Evolutionary conservation across 805 yeast genomes (phyloP).

Genomic region (Priceomyces medius): DNA sequence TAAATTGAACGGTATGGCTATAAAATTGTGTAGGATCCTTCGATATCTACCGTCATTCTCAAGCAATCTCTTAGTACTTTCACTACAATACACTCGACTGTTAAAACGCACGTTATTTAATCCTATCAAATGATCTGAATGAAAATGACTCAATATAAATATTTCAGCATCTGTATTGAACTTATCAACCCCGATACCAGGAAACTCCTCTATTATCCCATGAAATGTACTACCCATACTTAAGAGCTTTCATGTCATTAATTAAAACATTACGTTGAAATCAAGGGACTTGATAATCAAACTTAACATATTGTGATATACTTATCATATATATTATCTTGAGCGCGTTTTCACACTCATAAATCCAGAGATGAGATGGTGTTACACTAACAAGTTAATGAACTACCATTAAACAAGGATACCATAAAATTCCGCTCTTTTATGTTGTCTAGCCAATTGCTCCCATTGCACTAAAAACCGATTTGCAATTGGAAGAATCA

Average conservation of each 20-base stretch:
- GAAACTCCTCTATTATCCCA: slow-evolving; percentile 49
- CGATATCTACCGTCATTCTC: slow-evolving; percentile 15
- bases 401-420: slow-evolving; percentile 54
- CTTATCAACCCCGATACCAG: slow-evolving; percentile 42
- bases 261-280: too few species aligned
- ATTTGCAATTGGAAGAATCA: slow-evolving; percentile 70
- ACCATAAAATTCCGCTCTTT: slow-evolving; percentile 73
- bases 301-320: too few species aligned
- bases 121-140: slow-evolving; percentile 55
- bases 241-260: too few species aligned
- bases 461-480: slow-evolving; percentile 92
- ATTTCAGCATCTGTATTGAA: slow-evolving; percentile 24
- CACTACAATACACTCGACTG: slow-evolving; percentile 47
- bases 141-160: slow-evolving; percentile 50
- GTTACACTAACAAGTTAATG: neutral
- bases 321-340: too few species aligned
- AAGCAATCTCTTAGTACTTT: slow-evolving; percentile 25
- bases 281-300: too few species aligned
- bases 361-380: too few species aligned
- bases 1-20: slow-evolving; percentile 18
- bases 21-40: slow-evolving; percentile 17
- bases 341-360: too few species aligned
- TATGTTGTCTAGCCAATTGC: slow-evolving; percentile 48
- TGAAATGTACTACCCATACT: slow-evolving; percentile 23
- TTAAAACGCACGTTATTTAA: slow-evolving; percentile 38